These are phyloP conservation scores for Blumeria hordei DNA, from an alignment of 2,329 filamentous ascomycete genomes.

Conservation along the genomic window DNA sequence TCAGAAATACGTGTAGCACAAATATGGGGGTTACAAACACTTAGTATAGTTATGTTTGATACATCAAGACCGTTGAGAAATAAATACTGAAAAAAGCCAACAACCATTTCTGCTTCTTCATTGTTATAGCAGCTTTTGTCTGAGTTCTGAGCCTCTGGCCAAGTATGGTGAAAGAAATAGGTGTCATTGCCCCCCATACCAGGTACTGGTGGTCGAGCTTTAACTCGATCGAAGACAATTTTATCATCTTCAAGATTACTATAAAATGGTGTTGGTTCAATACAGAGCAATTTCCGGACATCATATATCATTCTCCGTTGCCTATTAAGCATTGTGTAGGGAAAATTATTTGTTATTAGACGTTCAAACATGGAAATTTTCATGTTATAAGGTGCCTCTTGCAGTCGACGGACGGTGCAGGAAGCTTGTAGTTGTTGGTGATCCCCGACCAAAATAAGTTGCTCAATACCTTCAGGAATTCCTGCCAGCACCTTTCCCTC, in stretches of 20 bases:
- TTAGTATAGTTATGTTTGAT: conserved; percentile 50
- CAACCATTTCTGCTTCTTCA: conserved; percentile 53
- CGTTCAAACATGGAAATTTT: conserved; percentile 46
- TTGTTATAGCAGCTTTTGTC: conserved; percentile 44
- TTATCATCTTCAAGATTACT: conserved; percentile 30
- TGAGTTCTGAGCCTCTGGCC: conserved; percentile 37
- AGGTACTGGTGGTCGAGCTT: conserved; percentile 25
- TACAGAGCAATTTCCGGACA: conserved; percentile 29
- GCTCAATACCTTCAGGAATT: conserved; percentile 35
- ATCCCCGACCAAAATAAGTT: conserved; percentile 44
- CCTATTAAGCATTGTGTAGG: conserved; percentile 26
- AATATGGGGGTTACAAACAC: conserved; percentile 15
- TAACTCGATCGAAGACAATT: conserved; percentile 26
- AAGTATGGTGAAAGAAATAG: conserved; percentile 39
- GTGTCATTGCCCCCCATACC: conserved; percentile 37
- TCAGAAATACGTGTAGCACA: conserved; percentile 1
- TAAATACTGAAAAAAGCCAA: conserved; percentile 47
- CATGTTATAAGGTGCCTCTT: conserved; percentile 30
- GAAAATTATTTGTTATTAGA: conserved; percentile 31
- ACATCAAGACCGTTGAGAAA: conserved; percentile 36
- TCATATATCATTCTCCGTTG: conserved; percentile 50
- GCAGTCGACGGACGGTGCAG: conserved; percentile 28
- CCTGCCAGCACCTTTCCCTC: conserved; percentile 31
- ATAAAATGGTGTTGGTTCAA: conserved; percentile 29
- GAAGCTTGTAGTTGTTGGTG: conserved; percentile 42